Conservation (phyloP, 768 basidiomycete genomes). For the Pisolithus albus region DNA sequence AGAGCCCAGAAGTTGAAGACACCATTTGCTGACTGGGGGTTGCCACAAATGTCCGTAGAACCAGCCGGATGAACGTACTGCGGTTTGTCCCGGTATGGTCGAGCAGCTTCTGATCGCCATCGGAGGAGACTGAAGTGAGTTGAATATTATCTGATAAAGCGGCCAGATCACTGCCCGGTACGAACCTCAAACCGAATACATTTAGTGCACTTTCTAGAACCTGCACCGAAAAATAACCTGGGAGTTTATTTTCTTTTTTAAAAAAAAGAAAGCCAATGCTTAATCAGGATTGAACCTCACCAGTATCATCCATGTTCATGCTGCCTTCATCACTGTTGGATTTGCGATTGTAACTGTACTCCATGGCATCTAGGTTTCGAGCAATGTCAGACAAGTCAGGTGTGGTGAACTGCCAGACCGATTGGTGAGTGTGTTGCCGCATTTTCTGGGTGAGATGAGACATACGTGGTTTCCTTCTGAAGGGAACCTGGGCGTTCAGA, state of each 20-base stretch:
- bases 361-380: slow-evolving; percentile 55
- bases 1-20: slow-evolving; percentile 60
- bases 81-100: slow-evolving; percentile 55
- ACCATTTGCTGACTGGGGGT: slow-evolving; percentile 37
- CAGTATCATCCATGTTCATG: slow-evolving; percentile 90
- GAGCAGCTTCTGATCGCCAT: slow-evolving; percentile 83
- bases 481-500: slow-evolving; percentile 21
- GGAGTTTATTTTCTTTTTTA: background rate
- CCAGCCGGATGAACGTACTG: slow-evolving; percentile 35
- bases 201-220: slow-evolving; percentile 79
- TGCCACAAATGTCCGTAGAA: slow-evolving; percentile 55
- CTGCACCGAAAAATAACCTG: slow-evolving; percentile 89
- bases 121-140: slow-evolving; percentile 52
- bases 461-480: slow-evolving; percentile 46
- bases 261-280: background rate
- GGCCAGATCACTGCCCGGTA: background rate
- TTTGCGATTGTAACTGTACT: slow-evolving; percentile 49
- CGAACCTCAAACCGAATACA: slow-evolving; percentile 76
- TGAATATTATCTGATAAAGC: slow-evolving; percentile 1
- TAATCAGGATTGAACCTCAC: slow-evolving; percentile 27
- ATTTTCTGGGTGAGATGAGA: slow-evolving; percentile 6
- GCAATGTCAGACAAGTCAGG: slow-evolving; percentile 76
- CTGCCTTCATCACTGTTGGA: slow-evolving; percentile 37
- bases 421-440: slow-evolving; percentile 6
- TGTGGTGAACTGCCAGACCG: slow-evolving; percentile 61